Base-by-base conservation (phyloP, 2,329 filamentous ascomycete genomes). In the Colletotrichum eleusines region DNA sequence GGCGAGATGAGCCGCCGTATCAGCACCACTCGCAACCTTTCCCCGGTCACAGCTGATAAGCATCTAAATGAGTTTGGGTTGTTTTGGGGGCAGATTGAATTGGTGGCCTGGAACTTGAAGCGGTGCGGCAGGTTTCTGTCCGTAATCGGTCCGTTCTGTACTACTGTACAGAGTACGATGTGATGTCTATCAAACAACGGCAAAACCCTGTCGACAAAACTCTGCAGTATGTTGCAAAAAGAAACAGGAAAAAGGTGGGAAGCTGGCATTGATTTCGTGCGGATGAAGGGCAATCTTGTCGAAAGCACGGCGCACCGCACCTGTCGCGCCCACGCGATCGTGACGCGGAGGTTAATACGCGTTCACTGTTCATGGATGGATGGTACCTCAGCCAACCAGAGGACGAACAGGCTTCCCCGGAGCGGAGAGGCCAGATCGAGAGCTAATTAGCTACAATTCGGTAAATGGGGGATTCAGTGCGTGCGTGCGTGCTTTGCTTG, bases 341-440 rank as follows among this genome's bases (percentile, higher is more conserved):
- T 12, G 5, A 60, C 18, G 57, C 16, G 18, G 55, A 11, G 26
- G 20, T 8, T 42, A 23, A 12, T 7, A 9, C 9, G 33, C 50
- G 26, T n/a, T n/a, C n/a, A n/a, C n/a, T n/a, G n/a, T n/a, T n/a
- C n/a, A n/a, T n/a, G n/a, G n/a, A n/a, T n/a, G n/a, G n/a, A n/a
- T n/a, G n/a, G n/a, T n/a, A n/a, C n/a, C n/a, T n/a, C 20, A 20
- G 23, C 68, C 68, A 71, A 71, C 68, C 28, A 63, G 44, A 71
- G 6, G 3, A 11, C 26, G 3, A 12, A 33, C 16, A 31, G 31
- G 58, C 51, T 68, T 68, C 68, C 68, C 68, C 64, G 54, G 68
- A 35, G 31, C 59, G 51, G 59, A 68, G 42, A 57, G 23, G 4
- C 31, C 40, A 55, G 40, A 12, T 5, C 53, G 16, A 58, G n/a